Conservation (phyloP, 148 eudicot species). For the Spergularia bocconei region DNA sequence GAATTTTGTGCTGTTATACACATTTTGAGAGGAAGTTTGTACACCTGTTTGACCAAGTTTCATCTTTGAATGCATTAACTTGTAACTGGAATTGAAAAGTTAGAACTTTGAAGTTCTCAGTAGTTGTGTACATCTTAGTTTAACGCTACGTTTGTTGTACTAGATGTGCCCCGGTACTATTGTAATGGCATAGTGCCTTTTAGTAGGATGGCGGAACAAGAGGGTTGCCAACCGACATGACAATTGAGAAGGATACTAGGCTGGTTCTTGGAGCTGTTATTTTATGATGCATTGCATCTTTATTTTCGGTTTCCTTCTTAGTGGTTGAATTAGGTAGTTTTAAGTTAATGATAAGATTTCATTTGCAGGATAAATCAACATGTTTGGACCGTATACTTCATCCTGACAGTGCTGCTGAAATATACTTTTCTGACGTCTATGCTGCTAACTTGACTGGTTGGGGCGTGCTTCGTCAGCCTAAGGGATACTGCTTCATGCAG, state of each 20-base stretch:
- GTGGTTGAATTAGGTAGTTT: neutral
- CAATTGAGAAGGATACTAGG: neutral
- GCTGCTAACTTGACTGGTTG: slow-evolving; percentile 57
- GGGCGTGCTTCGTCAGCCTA: slow-evolving; percentile 54
- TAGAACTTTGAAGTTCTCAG: too few relatives aligned
- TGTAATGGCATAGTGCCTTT: neutral
- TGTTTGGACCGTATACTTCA: slow-evolving; percentile 41
- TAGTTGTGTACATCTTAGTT: too few relatives aligned
- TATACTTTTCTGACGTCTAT: slow-evolving; percentile 63
- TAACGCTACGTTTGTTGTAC: neutral
- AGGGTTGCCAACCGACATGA: neutral
- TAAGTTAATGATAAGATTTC: neutral
- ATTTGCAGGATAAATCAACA: slow-evolving; percentile 44
- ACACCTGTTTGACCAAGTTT: neutral
- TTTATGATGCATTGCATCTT: slow-evolving; percentile 9
- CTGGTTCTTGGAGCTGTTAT: slow-evolving; percentile 9
- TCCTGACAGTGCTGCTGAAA: slow-evolving; percentile 37
- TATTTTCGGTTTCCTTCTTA: neutral
- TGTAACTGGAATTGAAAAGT: neutral
- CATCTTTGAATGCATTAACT: neutral
- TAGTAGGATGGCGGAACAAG: neutral
- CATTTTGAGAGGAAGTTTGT: too few relatives aligned
- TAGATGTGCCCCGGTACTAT: neutral
- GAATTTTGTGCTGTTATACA: too few relatives aligned
- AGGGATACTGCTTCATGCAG: slow-evolving; percentile 43